These are phyloP conservation scores for Cryphonectria carpinicola DNA, from an alignment of 2,329 filamentous ascomycete species.

Conservation along the genomic window DNA sequence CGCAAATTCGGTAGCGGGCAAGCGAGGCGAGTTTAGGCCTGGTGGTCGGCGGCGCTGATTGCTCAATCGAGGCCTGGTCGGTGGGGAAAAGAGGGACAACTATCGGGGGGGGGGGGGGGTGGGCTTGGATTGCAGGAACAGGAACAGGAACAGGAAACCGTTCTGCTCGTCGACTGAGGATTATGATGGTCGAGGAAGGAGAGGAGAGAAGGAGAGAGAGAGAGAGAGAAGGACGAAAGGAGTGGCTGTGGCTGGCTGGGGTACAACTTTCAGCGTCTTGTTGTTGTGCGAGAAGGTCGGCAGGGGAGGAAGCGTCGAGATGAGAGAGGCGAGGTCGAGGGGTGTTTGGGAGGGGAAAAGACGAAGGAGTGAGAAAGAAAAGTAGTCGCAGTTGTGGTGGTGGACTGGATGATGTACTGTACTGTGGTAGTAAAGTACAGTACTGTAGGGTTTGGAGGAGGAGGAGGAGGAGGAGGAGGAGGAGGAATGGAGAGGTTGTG, in stretches of 20 bases:
- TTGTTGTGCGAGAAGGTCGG: not conserved
- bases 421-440: not conserved
- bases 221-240: no score
- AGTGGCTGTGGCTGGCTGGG: not conserved
- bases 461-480: not conserved
- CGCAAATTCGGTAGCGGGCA: conserved; percentile 26
- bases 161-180: not conserved
- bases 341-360: not conserved
- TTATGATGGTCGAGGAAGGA: not conserved
- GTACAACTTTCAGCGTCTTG: not conserved
- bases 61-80: conserved; percentile 9
- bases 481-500: not conserved
- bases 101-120: not conserved
- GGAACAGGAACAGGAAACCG: not conserved
- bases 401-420: not conserved
- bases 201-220: not conserved
- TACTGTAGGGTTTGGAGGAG: not conserved
- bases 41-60: conserved; percentile 21
- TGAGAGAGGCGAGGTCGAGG: not conserved
- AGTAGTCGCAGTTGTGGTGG: not conserved
- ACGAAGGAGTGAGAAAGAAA: not conserved
- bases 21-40: conserved; percentile 23
- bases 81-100: conserved; percentile 8
- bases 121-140: no score
- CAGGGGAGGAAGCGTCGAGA: not conserved